Conservation (phyloP, 2,329 filamentous ascomycete species). For the Erysiphe pisi region DNA sequence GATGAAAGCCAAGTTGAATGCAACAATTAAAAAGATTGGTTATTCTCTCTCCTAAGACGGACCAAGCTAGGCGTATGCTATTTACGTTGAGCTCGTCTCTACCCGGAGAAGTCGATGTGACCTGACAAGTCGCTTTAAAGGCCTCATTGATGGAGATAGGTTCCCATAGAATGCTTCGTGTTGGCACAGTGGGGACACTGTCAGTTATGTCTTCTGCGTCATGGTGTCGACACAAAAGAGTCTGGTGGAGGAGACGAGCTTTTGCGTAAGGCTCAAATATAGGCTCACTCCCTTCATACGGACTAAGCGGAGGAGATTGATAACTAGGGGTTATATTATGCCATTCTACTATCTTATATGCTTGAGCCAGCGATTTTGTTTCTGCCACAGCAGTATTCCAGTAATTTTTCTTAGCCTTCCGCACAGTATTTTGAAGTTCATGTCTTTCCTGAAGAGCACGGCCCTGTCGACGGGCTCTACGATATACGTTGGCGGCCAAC, state of each 20-base stretch:
- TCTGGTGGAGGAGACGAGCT: neutral
- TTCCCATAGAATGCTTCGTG: neutral
- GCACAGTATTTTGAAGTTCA: too few relatives aligned
- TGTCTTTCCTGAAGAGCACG: too few relatives aligned
- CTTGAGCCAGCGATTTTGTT: too few relatives aligned
- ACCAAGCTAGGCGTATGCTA: neutral
- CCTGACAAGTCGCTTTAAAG: neutral
- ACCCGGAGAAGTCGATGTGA: constrained; percentile 4
- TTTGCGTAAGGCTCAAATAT: neutral
- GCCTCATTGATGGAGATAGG: neutral
- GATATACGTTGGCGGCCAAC: too few relatives aligned
- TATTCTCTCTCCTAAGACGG: neutral
- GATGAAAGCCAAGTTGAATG: neutral
- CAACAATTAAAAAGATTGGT: neutral
- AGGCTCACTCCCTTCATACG: neutral
- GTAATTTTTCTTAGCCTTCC: too few relatives aligned
- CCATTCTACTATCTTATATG: neutral
- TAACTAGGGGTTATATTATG: neutral
- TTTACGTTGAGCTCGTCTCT: neutral
- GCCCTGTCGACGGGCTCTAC: too few relatives aligned
- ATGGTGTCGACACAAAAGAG: neutral
- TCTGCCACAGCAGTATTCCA: too few relatives aligned
- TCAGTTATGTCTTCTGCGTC: neutral
- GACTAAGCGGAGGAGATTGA: neutral
- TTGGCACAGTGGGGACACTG: neutral